Conservation (phyloP, 495 filamentous ascomycete species). For the Penicillium goetzii region DNA sequence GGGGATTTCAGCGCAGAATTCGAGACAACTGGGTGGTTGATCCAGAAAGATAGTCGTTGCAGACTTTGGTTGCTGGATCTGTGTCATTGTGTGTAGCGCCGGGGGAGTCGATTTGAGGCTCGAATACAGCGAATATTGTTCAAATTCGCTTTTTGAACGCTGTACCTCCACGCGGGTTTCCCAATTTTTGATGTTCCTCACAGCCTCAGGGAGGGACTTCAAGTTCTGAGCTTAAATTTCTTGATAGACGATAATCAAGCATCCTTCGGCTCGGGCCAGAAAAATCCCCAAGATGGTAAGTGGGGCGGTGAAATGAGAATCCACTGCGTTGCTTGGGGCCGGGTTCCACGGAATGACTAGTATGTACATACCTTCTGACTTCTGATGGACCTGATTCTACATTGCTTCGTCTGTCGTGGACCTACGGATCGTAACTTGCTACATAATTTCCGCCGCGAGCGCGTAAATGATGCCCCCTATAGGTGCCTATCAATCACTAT, state of each 20-base stretch:
- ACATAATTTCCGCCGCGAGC: not conserved
- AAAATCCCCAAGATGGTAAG: not conserved
- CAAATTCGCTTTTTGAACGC: not conserved
- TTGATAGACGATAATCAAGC: not conserved
- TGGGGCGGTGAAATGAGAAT: not conserved
- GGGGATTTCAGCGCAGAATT: slow-evolving; percentile 69
- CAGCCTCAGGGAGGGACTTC: not conserved
- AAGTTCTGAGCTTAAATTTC: not conserved
- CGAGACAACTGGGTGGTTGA: slow-evolving; percentile 80
- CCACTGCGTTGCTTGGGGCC: not conserved
- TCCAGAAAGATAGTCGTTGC: slow-evolving; percentile 48
- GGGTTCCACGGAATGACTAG: no score
- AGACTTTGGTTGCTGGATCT: slow-evolving; percentile 36
- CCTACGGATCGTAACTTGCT: no score
- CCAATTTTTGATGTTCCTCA: not conserved
- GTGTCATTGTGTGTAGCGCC: slow-evolving; percentile 17
- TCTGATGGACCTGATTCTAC: no score
- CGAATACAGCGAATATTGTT: no score
- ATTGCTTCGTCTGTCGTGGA: no score
- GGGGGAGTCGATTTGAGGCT: no score
- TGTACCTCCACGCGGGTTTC: not conserved
- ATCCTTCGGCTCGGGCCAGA: not conserved
- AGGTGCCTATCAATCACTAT: not conserved
- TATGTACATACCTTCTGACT: no score
- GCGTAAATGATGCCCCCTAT: not conserved